Evolutionary conservation across 768 basidiomycete species (phyloP).

Genomic region (Scleroderma bovista): DNA sequence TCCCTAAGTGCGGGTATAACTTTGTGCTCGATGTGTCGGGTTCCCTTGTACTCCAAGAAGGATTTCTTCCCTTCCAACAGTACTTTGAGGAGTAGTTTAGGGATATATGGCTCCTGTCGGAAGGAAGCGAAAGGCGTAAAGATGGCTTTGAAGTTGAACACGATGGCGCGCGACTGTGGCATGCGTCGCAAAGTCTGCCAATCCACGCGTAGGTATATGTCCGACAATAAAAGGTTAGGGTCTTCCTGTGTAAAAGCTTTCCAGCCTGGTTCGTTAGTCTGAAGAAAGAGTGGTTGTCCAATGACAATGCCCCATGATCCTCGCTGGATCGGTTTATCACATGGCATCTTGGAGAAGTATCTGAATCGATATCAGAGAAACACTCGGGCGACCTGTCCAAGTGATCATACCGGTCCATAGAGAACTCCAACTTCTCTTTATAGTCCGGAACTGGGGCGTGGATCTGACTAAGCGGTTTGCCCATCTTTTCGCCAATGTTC

Average conservation of each 20-base stretch:
- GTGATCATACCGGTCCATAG: conserved; percentile 40
- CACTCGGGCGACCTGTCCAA: background rate
- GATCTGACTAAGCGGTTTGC: conserved; percentile 40
- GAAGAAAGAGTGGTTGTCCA: conserved; percentile 44
- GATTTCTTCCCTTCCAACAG: conserved; percentile 34
- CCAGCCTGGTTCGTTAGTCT: conserved; percentile 36
- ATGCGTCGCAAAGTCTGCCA: conserved; percentile 51
- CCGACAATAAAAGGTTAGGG: conserved; percentile 32
- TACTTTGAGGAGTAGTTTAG: conserved; percentile 40
- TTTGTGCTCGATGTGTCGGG: conserved; percentile 37
- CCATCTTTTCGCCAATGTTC: conserved; percentile 44
- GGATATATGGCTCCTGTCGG: conserved; percentile 42
- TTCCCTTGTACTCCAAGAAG: conserved; percentile 42
- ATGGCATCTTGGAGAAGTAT: conserved; percentile 43
- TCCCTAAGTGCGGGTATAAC: conserved; percentile 39
- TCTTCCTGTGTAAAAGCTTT: conserved; percentile 27
- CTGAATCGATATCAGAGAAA: conserved; percentile 17
- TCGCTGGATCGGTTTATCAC: conserved; percentile 46
- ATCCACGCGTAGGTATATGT: conserved; percentile 45
- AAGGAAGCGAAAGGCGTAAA: conserved; percentile 46
- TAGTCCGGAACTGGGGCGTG: conserved; percentile 47
- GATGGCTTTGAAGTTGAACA: conserved; percentile 50
- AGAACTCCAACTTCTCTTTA: conserved; percentile 42
- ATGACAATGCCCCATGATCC: conserved; percentile 48
- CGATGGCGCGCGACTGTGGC: conserved; percentile 41